Conservation (phyloP, 805 yeast genomes). For the Starmerella bacillaris region DNA sequence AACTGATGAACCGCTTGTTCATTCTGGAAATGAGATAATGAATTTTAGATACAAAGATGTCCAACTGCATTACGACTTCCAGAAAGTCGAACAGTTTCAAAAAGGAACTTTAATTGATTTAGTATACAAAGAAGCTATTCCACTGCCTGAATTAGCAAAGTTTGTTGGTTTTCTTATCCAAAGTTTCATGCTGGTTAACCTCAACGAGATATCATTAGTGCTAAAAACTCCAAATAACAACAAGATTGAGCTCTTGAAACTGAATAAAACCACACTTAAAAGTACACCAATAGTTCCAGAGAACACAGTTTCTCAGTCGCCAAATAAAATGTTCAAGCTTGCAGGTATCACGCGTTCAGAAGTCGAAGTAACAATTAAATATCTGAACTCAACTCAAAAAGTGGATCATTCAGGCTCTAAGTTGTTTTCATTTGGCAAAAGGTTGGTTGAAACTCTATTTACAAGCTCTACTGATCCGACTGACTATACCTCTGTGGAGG, state of each 20-base stretch:
- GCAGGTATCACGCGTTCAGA: slow-evolving; percentile 15
- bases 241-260: slow-evolving; percentile 14
- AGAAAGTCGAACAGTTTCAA: slow-evolving; percentile 11
- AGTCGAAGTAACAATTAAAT: slow-evolving; percentile 19
- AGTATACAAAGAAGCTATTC: slow-evolving; percentile 20
- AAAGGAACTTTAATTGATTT: slow-evolving; percentile 25
- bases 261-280: slow-evolving; percentile 19
- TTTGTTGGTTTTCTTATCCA: slow-evolving; percentile 26
- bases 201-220: slow-evolving; percentile 16
- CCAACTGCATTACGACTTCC: slow-evolving; percentile 22
- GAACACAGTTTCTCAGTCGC: slow-evolving; percentile 15
- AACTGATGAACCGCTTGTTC: slow-evolving; percentile 64
- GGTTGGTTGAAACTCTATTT: slow-evolving; percentile 18
- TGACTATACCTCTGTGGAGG: slow-evolving; percentile 19
- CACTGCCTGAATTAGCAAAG: slow-evolving; percentile 21
- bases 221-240: slow-evolving; percentile 18
- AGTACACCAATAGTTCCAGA: slow-evolving; percentile 17
- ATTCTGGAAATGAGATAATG: slow-evolving; percentile 25
- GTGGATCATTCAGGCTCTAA: slow-evolving; percentile 15
- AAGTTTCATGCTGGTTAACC: slow-evolving; percentile 23
- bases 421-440: slow-evolving; percentile 20
- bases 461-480: slow-evolving; percentile 20
- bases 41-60: slow-evolving; percentile 25
- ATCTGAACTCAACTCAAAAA: slow-evolving; percentile 24
- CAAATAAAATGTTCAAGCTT: slow-evolving; percentile 18